phyloP scores from a whole-genome alignment of 768 basidiomycete genomes.

The Termitomyces sp. region DNA sequence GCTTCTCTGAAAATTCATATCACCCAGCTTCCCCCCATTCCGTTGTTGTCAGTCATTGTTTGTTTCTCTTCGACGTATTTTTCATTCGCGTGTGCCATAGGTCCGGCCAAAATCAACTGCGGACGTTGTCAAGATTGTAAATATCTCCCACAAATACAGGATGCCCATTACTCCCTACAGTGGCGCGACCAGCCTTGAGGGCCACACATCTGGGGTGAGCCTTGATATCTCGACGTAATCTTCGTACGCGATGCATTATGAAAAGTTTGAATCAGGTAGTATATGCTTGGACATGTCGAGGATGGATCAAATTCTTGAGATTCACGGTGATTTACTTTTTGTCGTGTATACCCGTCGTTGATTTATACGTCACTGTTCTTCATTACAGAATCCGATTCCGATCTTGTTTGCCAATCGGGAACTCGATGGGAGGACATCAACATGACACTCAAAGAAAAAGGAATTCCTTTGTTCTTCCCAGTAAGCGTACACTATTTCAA shows the following conservation, averaged over 20 bases:
- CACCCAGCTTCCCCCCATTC: constrained; percentile 57
- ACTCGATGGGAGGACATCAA: constrained; percentile 81
- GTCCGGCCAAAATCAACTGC: constrained; percentile 65
- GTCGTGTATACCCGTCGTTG: neutral
- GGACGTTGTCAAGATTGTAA: constrained; percentile 79
- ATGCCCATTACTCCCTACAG: constrained; percentile 81
- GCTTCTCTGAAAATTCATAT: constrained; percentile 69
- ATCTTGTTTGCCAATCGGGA: constrained; percentile 75
- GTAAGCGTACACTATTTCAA: constrained; percentile 33
- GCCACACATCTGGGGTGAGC: constrained; percentile 75
- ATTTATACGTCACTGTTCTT: neutral
- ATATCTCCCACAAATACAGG: constrained; percentile 66
- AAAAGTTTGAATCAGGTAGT: constrained; percentile 40
- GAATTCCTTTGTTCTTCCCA: constrained; percentile 83
- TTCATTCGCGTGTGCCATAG: constrained; percentile 23
- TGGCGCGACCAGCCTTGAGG: constrained; percentile 86
- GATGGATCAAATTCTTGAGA: constrained; percentile 79
- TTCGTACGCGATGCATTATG: neutral
- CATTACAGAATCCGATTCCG: constrained; percentile 59
- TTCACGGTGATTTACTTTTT: constrained; percentile 53
- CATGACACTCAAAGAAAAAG: constrained; percentile 57
- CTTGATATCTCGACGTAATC: neutral
- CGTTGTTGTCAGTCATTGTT: constrained; percentile 33
- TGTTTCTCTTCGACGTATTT: neutral
- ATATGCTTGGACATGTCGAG: constrained; percentile 80